A percentile compares a stretch with the other conserved stretches of the same genome.
Conservation (phyloP, 208 protist species). For the Zelonia costaricensis region DNA sequence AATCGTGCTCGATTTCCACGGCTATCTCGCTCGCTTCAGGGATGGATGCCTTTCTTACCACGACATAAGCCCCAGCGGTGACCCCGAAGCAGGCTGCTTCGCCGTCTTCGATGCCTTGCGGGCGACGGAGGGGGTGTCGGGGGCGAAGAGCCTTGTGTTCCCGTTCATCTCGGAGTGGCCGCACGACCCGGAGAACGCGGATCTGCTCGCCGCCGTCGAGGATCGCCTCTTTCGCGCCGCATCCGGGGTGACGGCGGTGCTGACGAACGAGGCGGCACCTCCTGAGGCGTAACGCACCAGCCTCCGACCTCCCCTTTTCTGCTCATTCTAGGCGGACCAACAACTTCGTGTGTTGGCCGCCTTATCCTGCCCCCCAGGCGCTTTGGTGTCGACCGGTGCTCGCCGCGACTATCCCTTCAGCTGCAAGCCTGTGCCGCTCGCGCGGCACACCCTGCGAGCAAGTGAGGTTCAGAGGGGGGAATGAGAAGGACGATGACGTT, state of each 20-base stretch:
- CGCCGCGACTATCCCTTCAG: too few species aligned
- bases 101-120: conserved; percentile 85
- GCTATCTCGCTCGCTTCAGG: conserved; percentile 38
- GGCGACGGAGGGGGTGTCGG: conserved; percentile 72
- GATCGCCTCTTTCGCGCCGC: conserved; percentile 91
- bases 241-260: conserved; percentile 69
- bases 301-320: too few species aligned
- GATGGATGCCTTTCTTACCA: conserved; percentile 57
- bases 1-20: conserved; percentile 78
- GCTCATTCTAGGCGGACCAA: too few species aligned
- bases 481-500: too few species aligned
- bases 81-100: conserved; percentile 67
- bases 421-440: too few species aligned
- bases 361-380: too few species aligned
- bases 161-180: conserved; percentile 88
- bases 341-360: too few species aligned
- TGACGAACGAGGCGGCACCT: conserved; percentile 23
- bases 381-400: too few species aligned
- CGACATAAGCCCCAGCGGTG: conserved; percentile 59
- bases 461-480: too few species aligned
- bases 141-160: conserved; percentile 71
- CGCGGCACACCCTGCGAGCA: too few species aligned
- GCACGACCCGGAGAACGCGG: conserved; percentile 30
- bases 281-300: too few species aligned
- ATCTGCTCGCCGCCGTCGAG: conserved; percentile 82